Base-by-base conservation (phyloP, 129 eudicot species). In the Artemisia argyi region DNA sequence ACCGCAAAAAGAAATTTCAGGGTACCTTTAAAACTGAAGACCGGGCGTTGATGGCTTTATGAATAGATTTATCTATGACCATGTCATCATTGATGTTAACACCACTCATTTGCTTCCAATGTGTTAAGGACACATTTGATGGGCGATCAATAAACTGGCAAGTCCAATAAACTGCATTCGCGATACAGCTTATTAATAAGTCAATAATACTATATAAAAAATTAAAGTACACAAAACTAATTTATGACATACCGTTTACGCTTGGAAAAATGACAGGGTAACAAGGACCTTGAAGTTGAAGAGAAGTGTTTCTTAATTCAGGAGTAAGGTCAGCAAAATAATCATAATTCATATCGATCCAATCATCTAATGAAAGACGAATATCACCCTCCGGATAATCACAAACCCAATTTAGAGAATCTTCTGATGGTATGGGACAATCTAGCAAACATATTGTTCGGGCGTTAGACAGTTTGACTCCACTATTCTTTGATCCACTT, bases 221-320 rank as follows among this genome's bases (percentile, higher is more conserved):
- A 59, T 50, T 19, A n/a, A 26, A 54, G n/a, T 61, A 59, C 12
- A 69, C 20, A 76, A 70, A 66, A n/a, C 50, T 14, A 54, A 56
- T 65, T 60, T 24, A 20, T 48, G 5, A 51, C 85, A 49, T 83
- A 93, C 99, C 97, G 74, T 95, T 91, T 51, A 91, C 97, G 75
- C 96, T 95, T 22, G 99, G 99, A 81, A 91, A 95, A 69, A 95
- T 85, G 52, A 95, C 85, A 4, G 99, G 99, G 78, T 95, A 95
- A 79, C 99, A 95, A 67, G 97, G 99, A 44, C 99, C 99, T 76
- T 82, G 97, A 77, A 95, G 97, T 62, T 86, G 97, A 70, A 95
- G 91, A 77, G 99, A 95, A 59, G 76, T 80, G 83, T 95, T 95
- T 66, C 97, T 84, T 51, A 95, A 78, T 4, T 84, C 96, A 17